Evolutionary conservation across 805 yeast species (phyloP), one percentile per base, ranked within the genome.

Genomic region (Scheffersomyces coipomensis): DNA sequence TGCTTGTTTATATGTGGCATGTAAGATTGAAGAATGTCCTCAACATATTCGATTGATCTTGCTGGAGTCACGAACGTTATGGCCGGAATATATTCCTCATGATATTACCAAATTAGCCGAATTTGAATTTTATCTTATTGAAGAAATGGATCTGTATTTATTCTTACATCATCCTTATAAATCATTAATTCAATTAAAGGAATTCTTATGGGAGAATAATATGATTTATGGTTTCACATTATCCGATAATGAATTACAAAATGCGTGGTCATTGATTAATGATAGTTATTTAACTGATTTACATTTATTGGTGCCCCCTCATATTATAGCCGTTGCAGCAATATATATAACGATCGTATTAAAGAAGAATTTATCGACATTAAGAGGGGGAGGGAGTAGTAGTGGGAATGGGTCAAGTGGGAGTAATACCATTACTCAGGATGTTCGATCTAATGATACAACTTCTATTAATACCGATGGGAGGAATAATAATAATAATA

Each of bases 1-100:
- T 0, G 81, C 98, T 0, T 82, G 93, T 48, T 73, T 91, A 2
- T 93, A 93, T 53, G 72, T 93, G 22, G 90, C 97, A 0, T 85
- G 97, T 65, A 91, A 93, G 57, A 85, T 89, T 24, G 98, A 93
- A 59, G 99, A 93, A 60, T 84, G 88, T 50, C 98, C 99, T 1
- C 95, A 86, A 54, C 97, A 93, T 56, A 88, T 93, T 8, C 66
- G 97, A 39, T 78, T 90, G 1, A 74, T 93, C 8, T 78, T 88
- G 17, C 73, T 81, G 15, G 98, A 91, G 56, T 93, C 97, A 2
- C 66, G 96, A 38, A 83, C 83, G 27, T 64, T 88, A 29, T 91
- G 98, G 98, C 97, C 98, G 0, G 97, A 90, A 53, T 88, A 82
- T 52, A 83, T 91, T 26, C 95, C 97, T 0, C 88, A 85, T 42